phyloP scores from a whole-genome alignment of 2,329 filamentous ascomycete species.

The Cladosporium halotolerans region DNA sequence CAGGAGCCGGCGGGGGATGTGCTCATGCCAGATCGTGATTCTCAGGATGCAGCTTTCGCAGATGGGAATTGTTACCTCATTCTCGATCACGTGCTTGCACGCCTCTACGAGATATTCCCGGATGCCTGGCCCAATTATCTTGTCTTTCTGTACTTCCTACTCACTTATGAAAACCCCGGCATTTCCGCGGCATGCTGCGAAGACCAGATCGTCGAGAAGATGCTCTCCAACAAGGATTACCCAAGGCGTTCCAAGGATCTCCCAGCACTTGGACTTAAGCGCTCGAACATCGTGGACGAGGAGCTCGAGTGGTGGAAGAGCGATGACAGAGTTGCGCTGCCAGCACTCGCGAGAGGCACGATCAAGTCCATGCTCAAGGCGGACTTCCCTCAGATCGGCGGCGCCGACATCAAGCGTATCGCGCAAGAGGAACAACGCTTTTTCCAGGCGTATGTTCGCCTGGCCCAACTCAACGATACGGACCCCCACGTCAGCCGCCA shows the following conservation, averaged over 20 bases:
- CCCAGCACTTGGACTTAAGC: constrained; percentile 25
- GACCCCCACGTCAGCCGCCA: constrained; percentile 9
- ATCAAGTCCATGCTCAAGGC: constrained; percentile 33
- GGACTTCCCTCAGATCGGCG: constrained; percentile 35
- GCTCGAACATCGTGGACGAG: constrained; percentile 20
- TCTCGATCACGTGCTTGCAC: constrained; percentile 22
- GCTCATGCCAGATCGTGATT: too few relatives aligned
- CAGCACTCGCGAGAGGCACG: neutral
- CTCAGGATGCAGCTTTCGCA: neutral
- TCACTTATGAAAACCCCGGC: constrained; percentile 9
- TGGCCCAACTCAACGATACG: constrained; percentile 25
- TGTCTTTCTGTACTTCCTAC: constrained; percentile 19
- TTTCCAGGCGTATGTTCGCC: constrained; percentile 32
- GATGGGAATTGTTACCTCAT: constrained; percentile 11
- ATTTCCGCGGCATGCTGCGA: constrained; percentile 16
- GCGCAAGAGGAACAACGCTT: constrained; percentile 29
- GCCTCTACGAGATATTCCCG: constrained; percentile 29
- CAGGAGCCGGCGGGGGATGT: neutral
- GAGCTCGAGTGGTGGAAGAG: constrained; percentile 21
- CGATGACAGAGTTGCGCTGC: constrained; percentile 16
- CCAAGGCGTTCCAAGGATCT: constrained; percentile 26
- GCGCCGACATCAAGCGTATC: constrained; percentile 30
- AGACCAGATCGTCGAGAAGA: constrained; percentile 25
- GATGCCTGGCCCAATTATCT: constrained; percentile 29
- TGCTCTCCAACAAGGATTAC: constrained; percentile 22